A percentile compares a stretch with the other conserved stretches of the same genome.
These are phyloP conservation scores for Scedosporium apiospermum DNA, from an alignment of 2,329 filamentous ascomycete genomes.

Conservation along the genomic window DNA sequence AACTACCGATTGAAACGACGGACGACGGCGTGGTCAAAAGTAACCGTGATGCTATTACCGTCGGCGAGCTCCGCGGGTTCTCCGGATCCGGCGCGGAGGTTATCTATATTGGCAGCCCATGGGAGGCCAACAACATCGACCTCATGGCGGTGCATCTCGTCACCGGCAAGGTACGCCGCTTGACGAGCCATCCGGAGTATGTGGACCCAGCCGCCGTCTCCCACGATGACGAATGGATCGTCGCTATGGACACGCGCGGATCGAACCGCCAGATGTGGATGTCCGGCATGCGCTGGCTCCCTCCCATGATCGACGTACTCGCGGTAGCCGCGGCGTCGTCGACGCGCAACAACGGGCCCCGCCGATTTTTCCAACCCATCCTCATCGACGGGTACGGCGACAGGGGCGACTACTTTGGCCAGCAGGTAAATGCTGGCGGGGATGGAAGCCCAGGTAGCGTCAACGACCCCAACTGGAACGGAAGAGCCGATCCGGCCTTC, in stretches of 20 bases:
- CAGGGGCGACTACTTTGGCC: conserved; percentile 32
- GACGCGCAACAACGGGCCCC: conserved; percentile 32
- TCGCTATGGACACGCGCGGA: conserved; percentile 32
- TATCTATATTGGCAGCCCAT: conserved; percentile 27
- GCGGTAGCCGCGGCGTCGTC: conserved; percentile 23
- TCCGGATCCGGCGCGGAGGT: conserved; percentile 29
- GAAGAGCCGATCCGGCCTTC: conserved; percentile 31
- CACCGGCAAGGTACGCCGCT: conserved; percentile 28
- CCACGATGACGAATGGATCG: conserved; percentile 30
- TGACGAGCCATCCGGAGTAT: conserved; percentile 34
- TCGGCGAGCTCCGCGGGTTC: conserved; percentile 36
- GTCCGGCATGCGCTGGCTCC: conserved; percentile 28
- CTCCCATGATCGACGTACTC: conserved; percentile 29
- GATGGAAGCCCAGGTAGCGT: conserved; percentile 22
- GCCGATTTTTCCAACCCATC: conserved; percentile 35
- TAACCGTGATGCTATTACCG: conserved; percentile 20
- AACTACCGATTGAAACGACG: conserved; percentile 13
- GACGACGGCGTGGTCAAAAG: conserved; percentile 19
- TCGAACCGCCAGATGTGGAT: conserved; percentile 30
- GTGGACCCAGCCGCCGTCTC: conserved; percentile 31
- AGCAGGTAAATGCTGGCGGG: conserved; percentile 28
- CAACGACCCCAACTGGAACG: conserved; percentile 40
- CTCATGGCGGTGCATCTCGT: conserved; percentile 29
- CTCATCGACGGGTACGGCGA: conserved; percentile 34
- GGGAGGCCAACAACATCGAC: conserved; percentile 34